Base-by-base conservation (phyloP, 331 rosid species). In the Acacia pycnantha region DNA sequence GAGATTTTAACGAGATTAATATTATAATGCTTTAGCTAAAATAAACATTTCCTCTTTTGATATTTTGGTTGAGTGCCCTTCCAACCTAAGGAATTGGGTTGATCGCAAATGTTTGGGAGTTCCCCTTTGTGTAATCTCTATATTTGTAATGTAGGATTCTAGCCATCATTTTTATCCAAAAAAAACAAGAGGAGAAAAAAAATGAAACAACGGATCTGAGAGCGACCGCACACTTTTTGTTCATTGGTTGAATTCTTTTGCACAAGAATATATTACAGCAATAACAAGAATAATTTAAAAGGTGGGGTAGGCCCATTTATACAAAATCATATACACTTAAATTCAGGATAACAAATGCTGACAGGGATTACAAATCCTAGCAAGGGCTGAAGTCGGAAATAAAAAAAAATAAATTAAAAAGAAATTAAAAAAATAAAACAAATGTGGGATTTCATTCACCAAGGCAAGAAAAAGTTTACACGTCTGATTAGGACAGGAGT, bases 291-390 rank as follows among this genome's bases (percentile, higher is more conserved):
- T 85, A 85, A 82, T 83, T 82, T 83, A 82, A 85, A 82, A 83
- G 77, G 80, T 76, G 24, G 77, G 54, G 82, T 83, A 56, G 85
- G 85, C 78, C 87, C 46, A 74, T 85, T 88, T 89, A 72, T 83
- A 90, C 91, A 85, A 79, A 85, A 81, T 90, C 91, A 91, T 91
- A 81, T 91, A 92, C 95, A 94, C 85, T 87, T 86, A 67, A 84
- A 58, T 83, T 88, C 80, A 71, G 79, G 82, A 66, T 82, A 81
- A 91, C 85, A 70, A 84, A 88, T 82, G 83, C 72, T 82, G 80
- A 84, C 67, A 21, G 85, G 72, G 87, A 84, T 88, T 85, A 86
- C 89, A 78, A 76, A 79, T 77, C 77, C 76, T 65, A 59, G 27
- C 71, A 64, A 73, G 43, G 65, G 68, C 8, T 18, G 53, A 31